Percentiles rank a stretch among this genome's conserved stretches.
Evolutionary conservation across 2,329 filamentous ascomycete genomes (phyloP).

Genomic region (Colletotrichum tropicicola): DNA sequence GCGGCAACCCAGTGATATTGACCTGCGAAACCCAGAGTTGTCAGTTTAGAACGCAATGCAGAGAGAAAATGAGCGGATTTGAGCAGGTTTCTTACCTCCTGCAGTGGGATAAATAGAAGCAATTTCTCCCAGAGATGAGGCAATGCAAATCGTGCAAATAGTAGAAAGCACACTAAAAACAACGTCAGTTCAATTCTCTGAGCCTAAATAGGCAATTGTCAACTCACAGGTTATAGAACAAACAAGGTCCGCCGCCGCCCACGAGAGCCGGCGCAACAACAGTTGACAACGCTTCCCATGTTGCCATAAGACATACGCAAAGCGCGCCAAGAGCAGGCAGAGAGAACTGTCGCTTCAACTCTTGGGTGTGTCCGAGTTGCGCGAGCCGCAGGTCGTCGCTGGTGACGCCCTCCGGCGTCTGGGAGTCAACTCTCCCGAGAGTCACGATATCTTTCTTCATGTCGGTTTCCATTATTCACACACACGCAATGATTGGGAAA

Average conservation of each 20-base stretch:
- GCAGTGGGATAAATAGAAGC: constrained; percentile 47
- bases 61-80: too few relatives aligned
- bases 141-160: constrained; percentile 48
- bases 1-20: constrained; percentile 57
- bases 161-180: constrained; percentile 49
- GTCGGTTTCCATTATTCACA: constrained; percentile 14
- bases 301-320: constrained; percentile 58
- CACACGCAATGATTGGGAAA: background rate
- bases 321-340: constrained; percentile 53
- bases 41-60: too few relatives aligned
- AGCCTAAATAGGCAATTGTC: constrained; percentile 27
- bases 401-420: background rate
- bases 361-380: constrained; percentile 39
- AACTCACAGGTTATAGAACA: constrained; percentile 53
- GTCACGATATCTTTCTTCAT: constrained; percentile 12
- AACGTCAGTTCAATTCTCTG: background rate
- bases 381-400: constrained; percentile 35
- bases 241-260: constrained; percentile 54
- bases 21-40: constrained; percentile 34
- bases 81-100: constrained; percentile 34
- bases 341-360: constrained; percentile 46
- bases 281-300: constrained; percentile 58
- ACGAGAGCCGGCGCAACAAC: constrained; percentile 54
- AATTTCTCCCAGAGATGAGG: constrained; percentile 49
- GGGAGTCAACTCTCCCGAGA: constrained; percentile 7